phyloP scores from a whole-genome alignment of 345 rosid species.

The Camelina laxa region DNA sequence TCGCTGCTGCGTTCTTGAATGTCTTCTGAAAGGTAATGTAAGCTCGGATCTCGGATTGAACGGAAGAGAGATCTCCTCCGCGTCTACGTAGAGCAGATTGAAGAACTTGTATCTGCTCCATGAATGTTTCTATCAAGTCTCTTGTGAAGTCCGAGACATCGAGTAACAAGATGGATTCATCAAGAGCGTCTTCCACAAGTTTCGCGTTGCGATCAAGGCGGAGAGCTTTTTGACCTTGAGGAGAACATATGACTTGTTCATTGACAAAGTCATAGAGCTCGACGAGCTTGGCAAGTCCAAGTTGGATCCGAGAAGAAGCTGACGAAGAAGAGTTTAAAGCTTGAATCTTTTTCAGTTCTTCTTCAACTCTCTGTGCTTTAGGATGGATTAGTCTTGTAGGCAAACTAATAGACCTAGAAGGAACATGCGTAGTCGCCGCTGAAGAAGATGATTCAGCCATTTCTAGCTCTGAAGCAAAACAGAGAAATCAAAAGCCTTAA shows the following conservation, averaged over 20 bases:
- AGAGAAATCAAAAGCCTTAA: slow-evolving; percentile 6
- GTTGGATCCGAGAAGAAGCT: slow-evolving; percentile 44
- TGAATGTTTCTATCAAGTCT: slow-evolving; percentile 48
- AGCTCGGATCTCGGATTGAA: slow-evolving; percentile 49
- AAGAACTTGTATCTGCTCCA: slow-evolving; percentile 49
- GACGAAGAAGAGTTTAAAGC: slow-evolving; percentile 39
- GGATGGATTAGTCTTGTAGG: slow-evolving; percentile 60
- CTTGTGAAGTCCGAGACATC: slow-evolving; percentile 51
- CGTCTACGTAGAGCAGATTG: slow-evolving; percentile 65
- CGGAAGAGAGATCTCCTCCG: slow-evolving; percentile 40
- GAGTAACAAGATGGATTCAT: slow-evolving; percentile 49
- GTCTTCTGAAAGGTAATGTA: slow-evolving; percentile 53
- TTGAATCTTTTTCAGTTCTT: slow-evolving; percentile 50
- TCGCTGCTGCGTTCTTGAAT: slow-evolving; percentile 47
- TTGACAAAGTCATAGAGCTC: slow-evolving; percentile 53
- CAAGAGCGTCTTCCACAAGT: slow-evolving; percentile 49
- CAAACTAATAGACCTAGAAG: slow-evolving; percentile 57
- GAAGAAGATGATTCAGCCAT: slow-evolving; percentile 34
- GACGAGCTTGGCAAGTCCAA: slow-evolving; percentile 46
- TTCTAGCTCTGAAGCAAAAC: slow-evolving; percentile 19
- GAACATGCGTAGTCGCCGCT: slow-evolving; percentile 24
- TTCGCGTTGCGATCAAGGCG: slow-evolving; percentile 27
- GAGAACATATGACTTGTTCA: slow-evolving; percentile 42
- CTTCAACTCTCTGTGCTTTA: slow-evolving; percentile 50
- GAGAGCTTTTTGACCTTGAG: slow-evolving; percentile 42